phyloP scores from a whole-genome alignment of 331 rosid genomes.

The Rosa hybrid region DNA sequence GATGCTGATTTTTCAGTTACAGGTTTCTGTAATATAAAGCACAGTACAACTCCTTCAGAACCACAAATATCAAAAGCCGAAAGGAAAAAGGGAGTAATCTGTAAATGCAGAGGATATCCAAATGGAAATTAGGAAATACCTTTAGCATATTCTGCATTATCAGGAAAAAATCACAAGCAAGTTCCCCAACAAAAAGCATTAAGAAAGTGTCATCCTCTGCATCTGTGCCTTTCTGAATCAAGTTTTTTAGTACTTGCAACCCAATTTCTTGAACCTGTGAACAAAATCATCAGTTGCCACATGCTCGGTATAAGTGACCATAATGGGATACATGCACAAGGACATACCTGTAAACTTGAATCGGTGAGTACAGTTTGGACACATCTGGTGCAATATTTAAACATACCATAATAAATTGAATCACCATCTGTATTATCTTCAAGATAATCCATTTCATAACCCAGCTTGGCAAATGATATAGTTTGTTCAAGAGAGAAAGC shows the following conservation, averaged over 20 bases:
- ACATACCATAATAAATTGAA: conserved; percentile 33
- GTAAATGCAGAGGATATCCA: conserved; percentile 12
- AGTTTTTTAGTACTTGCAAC: conserved; percentile 73
- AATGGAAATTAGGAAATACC: conserved; percentile 42
- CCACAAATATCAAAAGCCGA: conserved; percentile 22
- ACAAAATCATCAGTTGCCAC: conserved; percentile 36
- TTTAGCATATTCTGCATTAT: conserved; percentile 59
- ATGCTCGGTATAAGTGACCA: conserved; percentile 25
- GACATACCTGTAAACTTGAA: conserved; percentile 68
- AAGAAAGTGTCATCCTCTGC: conserved; percentile 56
- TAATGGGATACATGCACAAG: conserved; percentile 16
- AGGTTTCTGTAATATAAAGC: conserved; percentile 56
- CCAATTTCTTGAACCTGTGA: conserved; percentile 79
- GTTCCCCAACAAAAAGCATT: conserved; percentile 79
- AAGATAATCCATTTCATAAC: conserved; percentile 46
- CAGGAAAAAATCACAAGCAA: conserved; percentile 52
- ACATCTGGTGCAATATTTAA: conserved; percentile 58
- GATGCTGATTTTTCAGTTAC: conserved; percentile 70
- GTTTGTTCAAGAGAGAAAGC: conserved; percentile 78
- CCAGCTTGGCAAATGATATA: conserved; percentile 60
- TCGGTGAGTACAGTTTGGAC: conserved; percentile 61
- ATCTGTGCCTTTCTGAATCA: conserved; percentile 57
- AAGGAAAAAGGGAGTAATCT: neutral
- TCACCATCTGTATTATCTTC: conserved; percentile 43
- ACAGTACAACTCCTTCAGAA: conserved; percentile 27